phyloP scores from a whole-genome alignment of 1,139 yeast species.

The Saccharomyces pastorianus region DNA sequence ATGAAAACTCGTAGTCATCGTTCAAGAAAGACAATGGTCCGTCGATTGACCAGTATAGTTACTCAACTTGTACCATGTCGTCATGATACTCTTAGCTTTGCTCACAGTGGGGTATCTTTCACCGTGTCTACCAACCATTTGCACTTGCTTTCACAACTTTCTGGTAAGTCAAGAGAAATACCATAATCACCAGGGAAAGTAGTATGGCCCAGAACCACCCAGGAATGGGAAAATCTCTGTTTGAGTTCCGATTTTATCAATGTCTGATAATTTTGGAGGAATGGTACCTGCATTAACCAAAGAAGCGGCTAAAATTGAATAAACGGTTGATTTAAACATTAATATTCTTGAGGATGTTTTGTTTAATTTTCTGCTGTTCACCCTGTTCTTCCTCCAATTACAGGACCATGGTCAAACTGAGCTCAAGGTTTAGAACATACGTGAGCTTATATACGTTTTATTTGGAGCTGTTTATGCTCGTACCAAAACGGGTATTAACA shows the following conservation, averaged over 20 bases:
- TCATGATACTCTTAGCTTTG: slow-evolving; percentile 23
- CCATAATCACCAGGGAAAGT: slow-evolving; percentile 13
- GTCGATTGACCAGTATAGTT: slow-evolving; percentile 19
- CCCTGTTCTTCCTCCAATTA: no score
- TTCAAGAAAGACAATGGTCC: slow-evolving; percentile 36
- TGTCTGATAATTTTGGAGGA: neutral
- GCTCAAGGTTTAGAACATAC: no score
- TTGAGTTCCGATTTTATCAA: slow-evolving; percentile 14
- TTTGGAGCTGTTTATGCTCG: no score
- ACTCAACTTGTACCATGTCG: slow-evolving; percentile 21
- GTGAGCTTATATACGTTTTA: no score
- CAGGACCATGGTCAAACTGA: no score
- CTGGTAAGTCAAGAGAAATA: slow-evolving; percentile 14
- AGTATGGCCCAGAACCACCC: slow-evolving; percentile 19
- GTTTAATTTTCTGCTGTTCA: no score
- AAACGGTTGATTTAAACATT: neutral
- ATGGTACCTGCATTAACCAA: slow-evolving; percentile 6
- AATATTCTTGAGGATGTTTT: neutral
- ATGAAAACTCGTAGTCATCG: slow-evolving; percentile 30
- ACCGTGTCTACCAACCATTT: slow-evolving; percentile 59
- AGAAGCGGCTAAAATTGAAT: slow-evolving; percentile 6
- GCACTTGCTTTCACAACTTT: slow-evolving; percentile 54
- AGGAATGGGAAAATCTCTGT: slow-evolving; percentile 13
- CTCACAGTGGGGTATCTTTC: slow-evolving; percentile 52
- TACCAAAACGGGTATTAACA: no score